Evolutionary conservation across 2,329 filamentous ascomycete species (phyloP), one percentile per base, ranked within the genome.

Genomic region (Aspergillus candidus): DNA sequence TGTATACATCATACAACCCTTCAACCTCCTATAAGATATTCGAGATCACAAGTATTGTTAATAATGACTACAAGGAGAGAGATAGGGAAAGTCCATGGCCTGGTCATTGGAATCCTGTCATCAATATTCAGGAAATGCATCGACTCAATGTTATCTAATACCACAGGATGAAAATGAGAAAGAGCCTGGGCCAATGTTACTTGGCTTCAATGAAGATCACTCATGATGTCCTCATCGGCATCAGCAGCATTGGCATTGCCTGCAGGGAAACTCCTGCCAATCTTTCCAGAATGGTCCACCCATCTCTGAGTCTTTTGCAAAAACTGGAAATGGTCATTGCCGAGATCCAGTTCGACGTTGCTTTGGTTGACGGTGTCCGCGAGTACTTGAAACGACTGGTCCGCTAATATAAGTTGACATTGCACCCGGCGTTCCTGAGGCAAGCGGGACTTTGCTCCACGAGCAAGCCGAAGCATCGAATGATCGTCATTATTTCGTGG

Each of bases 261-360:
- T n/a, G 41, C 36, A 6, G 35, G 27, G 14, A 39, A 32, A 31
- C 45, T 43, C 6, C 22, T 27, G 6, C 35, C 32, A 22, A 49
- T 47, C 12, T 59, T 63, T 3, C 50, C 49, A 6, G 49, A 34
- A 40, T 38, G 41, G 8, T 55, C 52, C 22, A 52, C 48, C 48
- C 57, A 60, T 54, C 67, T 73, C 42, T 73, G 70, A 47, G 67
- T 52, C 48, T 70, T 77, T 55, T 72, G 74, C 40, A 75, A 47
- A 40, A 70, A 69, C 35, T 80, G 76, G 29, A 81, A 66, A 53
- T 78, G 80, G 57, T 83, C 80, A 53, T 75, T 77, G 43, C 71
- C 77, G 34, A 84, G 59, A 34, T 74, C 76, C 39, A 83, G 57
- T 13, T 73, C 74, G 41, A 73, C 70, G 49, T 82, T 78, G 12